Base-by-base conservation (phyloP, 2,329 filamentous ascomycete species). In the Tolypocladium sp. region DNA sequence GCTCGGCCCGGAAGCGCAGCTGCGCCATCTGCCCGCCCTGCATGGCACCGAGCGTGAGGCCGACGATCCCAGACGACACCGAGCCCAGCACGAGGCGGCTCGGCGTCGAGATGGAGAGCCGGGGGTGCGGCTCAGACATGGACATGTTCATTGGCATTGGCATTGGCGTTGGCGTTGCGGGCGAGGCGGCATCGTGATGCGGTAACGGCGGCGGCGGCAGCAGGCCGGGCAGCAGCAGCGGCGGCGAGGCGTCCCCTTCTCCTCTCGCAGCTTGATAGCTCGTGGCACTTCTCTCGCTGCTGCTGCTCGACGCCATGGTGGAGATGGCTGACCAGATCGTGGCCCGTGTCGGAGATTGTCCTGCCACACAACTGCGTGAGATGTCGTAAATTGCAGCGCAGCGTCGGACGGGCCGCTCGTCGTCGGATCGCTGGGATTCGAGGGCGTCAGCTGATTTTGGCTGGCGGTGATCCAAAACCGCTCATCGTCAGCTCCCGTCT, bases 1-100 rank as follows among this genome's bases (percentile, higher is more conserved):
- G 96, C 75, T 99, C 94, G 61, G 94, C 94, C 58, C 93, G 88
- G 77, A 97, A 99, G 44, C 89, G 88, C 60, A 96, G 80, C 57
- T 89, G 87, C 1, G 90, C 84, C 70, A 83, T 86, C 68, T 86
- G 86, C 60, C 86, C 87, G 30, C 91, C 91, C 59, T 92, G 85
- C 8, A 85, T 80, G 22, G 87, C 77, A 33, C 92, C 92, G 15
- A 96, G 77, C 1, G 77, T 77, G 69, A 90, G 80, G 58, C 91
- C 91, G n/a, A 87, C 77, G 4, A 83, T 66, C 64, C 90, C 89
- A 8, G 88, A 85, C 33, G 85, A 76, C 13, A 81, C 62, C 3
- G 85, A 79, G 15, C 87, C 86, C 57, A 89, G 76, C 41, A 88
- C 80, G 42, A 94, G 79, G 60, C 91, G 88, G 22, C 82, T 70